Evolutionary conservation across 1,139 yeast species (phyloP).

Genomic region (Saccharomyces hybrid): DNA sequence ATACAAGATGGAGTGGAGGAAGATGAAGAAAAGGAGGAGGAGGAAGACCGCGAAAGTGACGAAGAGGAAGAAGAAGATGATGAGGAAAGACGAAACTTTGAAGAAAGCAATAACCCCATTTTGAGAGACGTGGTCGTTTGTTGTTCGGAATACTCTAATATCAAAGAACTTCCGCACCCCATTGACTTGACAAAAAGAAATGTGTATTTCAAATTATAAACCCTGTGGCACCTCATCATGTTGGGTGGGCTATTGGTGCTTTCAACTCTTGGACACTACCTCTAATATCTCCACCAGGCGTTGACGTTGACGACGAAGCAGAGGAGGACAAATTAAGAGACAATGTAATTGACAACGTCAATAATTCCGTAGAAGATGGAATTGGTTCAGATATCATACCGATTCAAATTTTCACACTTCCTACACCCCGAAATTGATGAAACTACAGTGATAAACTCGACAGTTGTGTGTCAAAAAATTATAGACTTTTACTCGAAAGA

Average conservation of each 20-base stretch:
- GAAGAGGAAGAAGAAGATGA: slow-evolving; percentile 32
- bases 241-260: slow-evolving; percentile 95
- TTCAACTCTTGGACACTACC: slow-evolving; percentile 53
- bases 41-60: slow-evolving; percentile 13
- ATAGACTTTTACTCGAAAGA: slow-evolving; percentile 79
- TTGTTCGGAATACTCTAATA: slow-evolving; percentile 61
- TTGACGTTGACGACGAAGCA: slow-evolving; percentile 35
- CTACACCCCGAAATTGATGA: slow-evolving; percentile 33
- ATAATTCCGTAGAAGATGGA: slow-evolving; percentile 21
- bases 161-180: slow-evolving; percentile 47
- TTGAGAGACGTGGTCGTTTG: slow-evolving; percentile 51
- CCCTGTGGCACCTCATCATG: slow-evolving; percentile 88
- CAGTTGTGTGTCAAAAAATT: slow-evolving; percentile 68
- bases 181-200: slow-evolving; percentile 64
- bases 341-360: slow-evolving; percentile 34
- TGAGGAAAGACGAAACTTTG: slow-evolving; percentile 32
- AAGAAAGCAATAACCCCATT: slow-evolving; percentile 46
- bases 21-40: slow-evolving; percentile 26
- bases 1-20: slow-evolving; percentile 22
- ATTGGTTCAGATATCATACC: slow-evolving; percentile 37
- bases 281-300: slow-evolving; percentile 11
- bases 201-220: slow-evolving; percentile 74
- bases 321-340: slow-evolving; percentile 31
- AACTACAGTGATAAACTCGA: slow-evolving; percentile 61
- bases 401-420: slow-evolving; percentile 36